Percentiles rank a stretch among this genome's conserved stretches.
Evolutionary conservation across 495 filamentous ascomycete species (phyloP).

Genomic region (Apiosordaria backusii): DNA sequence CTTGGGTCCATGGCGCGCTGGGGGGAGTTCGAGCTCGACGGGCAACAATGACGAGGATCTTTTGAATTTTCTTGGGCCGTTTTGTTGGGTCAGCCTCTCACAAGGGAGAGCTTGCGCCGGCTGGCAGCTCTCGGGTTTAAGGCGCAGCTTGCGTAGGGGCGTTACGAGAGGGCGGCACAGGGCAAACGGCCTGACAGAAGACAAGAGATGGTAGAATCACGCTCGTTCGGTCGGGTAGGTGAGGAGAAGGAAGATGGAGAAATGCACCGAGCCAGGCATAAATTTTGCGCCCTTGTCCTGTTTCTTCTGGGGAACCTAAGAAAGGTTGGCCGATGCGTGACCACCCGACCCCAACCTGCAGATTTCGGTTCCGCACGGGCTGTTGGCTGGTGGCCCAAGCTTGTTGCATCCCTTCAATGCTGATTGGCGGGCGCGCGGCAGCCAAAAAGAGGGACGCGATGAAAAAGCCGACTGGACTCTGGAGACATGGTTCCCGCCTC

Average conservation of each 20-base stretch:
- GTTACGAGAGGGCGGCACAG: not conserved
- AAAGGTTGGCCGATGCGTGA: conserved; percentile 13
- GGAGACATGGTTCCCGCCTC: conserved; percentile 9
- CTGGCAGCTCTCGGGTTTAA: not conserved
- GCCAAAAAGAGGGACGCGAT: conserved; percentile 10
- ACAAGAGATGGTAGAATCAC: not conserved
- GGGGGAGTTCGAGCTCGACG: not conserved
- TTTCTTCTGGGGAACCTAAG: conserved; percentile 18
- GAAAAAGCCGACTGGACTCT: conserved; percentile 15
- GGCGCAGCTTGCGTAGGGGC: not conserved
- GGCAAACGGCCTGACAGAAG: too few relatives aligned
- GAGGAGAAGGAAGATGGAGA: not conserved
- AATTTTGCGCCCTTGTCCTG: conserved; percentile 21
- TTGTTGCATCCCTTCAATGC: not conserved
- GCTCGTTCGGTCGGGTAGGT: not conserved
- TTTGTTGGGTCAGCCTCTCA: not conserved
- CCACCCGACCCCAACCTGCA: conserved; percentile 21
- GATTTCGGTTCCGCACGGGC: conserved; percentile 19
- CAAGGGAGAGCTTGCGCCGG: not conserved
- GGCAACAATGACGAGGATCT: conserved; percentile 21
- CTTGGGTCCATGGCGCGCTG: conserved; percentile 38
- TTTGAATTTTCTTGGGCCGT: not conserved
- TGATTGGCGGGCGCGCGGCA: conserved; percentile 15
- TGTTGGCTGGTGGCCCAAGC: conserved; percentile 13
- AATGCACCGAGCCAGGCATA: conserved; percentile 12